These are phyloP conservation scores for Monilinia polystroma DNA, from an alignment of 2,329 filamentous ascomycete genomes.

Conservation along the genomic window DNA sequence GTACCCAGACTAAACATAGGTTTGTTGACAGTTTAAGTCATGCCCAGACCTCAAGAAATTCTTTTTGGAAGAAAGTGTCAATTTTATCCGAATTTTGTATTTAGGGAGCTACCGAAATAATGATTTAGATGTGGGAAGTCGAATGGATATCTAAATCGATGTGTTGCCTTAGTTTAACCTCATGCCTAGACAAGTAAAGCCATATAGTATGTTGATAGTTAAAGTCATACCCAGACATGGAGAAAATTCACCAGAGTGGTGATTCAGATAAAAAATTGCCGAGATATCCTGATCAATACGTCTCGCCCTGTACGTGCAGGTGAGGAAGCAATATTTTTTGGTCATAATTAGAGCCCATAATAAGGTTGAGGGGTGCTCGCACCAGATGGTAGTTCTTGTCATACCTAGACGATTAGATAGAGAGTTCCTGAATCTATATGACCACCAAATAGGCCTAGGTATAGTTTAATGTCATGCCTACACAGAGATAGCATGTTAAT, in stretches of 20 bases:
- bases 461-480: too few relatives aligned
- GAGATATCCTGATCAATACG: neutral
- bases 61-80: rapidly evolving
- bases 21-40: neutral
- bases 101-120: neutral
- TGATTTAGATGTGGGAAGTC: neutral
- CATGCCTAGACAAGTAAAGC: neutral
- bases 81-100: neutral
- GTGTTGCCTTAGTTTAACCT: neutral
- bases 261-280: neutral
- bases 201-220: neutral
- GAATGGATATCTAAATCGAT: neutral
- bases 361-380: too few relatives aligned
- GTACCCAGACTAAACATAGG: neutral
- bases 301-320: neutral
- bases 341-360: neutral
- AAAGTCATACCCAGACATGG: neutral
- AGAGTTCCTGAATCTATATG: too few relatives aligned
- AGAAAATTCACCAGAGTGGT: neutral
- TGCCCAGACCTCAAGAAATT: neutral
- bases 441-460: too few relatives aligned
- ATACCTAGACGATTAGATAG: too few relatives aligned
- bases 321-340: neutral
- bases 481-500: too few relatives aligned
- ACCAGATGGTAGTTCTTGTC: neutral